Conservation (phyloP, 768 basidiomycete species). For the Psilocybe cubensis region DNA sequence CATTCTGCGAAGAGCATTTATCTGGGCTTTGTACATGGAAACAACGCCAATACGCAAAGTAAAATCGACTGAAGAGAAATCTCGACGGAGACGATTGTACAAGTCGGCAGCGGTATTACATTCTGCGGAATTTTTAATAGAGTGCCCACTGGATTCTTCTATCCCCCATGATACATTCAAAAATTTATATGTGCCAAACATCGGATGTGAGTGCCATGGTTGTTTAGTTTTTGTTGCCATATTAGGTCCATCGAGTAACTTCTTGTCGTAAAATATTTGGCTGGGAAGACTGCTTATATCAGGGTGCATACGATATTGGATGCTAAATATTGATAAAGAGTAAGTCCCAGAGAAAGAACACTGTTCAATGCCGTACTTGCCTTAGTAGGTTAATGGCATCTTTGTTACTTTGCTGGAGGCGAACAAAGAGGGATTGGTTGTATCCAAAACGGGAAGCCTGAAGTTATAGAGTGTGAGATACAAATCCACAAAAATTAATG, state of each 20-base stretch:
- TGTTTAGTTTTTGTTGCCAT: slow-evolving; percentile 85
- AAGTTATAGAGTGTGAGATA: slow-evolving; percentile 6
- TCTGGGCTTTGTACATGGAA: slow-evolving; percentile 94
- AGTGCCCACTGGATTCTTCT: slow-evolving; percentile 71
- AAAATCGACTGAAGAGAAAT: slow-evolving; percentile 57
- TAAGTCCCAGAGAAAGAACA: neutral
- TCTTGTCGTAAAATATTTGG: slow-evolving; percentile 80
- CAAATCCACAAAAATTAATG: neutral
- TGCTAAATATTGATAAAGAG: slow-evolving; percentile 49
- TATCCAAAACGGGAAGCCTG: slow-evolving; percentile 77
- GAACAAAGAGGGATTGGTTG: slow-evolving; percentile 91
- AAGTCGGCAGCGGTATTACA: slow-evolving; percentile 76
- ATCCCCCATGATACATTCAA: slow-evolving; percentile 75
- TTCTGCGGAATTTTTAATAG: slow-evolving; percentile 78
- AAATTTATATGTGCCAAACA: slow-evolving; percentile 88
- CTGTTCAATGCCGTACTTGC: slow-evolving; percentile 40
- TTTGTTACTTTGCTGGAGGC: slow-evolving; percentile 78
- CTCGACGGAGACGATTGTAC: slow-evolving; percentile 68
- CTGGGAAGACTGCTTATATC: slow-evolving; percentile 92
- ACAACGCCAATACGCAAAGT: slow-evolving; percentile 62
- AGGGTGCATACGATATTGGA: slow-evolving; percentile 99
- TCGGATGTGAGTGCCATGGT: slow-evolving; percentile 81
- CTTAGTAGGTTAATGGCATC: slow-evolving; percentile 92
- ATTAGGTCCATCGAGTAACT: slow-evolving; percentile 82
- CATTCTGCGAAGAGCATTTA: slow-evolving; percentile 67